Base-by-base conservation (phyloP, 768 basidiomycete genomes). In the Amanita inopinata region DNA sequence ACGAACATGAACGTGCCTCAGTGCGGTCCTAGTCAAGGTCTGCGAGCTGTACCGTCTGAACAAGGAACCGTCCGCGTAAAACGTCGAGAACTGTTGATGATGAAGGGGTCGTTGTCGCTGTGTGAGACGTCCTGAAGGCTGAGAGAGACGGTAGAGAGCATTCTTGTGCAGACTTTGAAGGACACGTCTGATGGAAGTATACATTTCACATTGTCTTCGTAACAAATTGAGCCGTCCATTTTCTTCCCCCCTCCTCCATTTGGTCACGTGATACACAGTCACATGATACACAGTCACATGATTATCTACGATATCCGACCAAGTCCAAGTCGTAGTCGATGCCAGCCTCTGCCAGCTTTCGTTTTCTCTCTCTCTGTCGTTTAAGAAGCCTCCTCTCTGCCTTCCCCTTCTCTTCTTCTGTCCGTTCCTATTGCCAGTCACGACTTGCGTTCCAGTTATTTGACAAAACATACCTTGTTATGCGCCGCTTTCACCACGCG, bases 251-350 rank as follows among this genome's bases (percentile, higher is more conserved):
- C 27, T 7, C 27, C n/a, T 7, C 27, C n/a, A n/a, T n/a, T n/a
- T 22, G 18, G 18, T 40, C 30, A 41, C 39, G 31, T 33, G 30
- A 23, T 23, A 3, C 17, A 17, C 27, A n/a, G n/a, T 28, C 27
- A 28, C 27, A n/a, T 28, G 27, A 28, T n/a, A n/a, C n/a, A n/a
- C n/a, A n/a, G n/a, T n/a, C n/a, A n/a, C n/a, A 28, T n/a, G n/a
- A 28, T n/a, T 42, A 33, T 23, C 31, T 8, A 31, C 43, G 23
- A 65, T 93, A 96, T 57, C 80, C 78, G 34, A 79, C 79, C n/a
- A 69, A 66, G 31, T 80, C 75, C 40, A 94, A 80, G 50, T 91
- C 78, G 55, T 98, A 98, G 36, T 82, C 72, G 57, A 99, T 94
- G 3, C 92, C 94, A 5, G 71, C 65, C 46, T 80, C 80, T 33